Conservation (phyloP, 2,329 filamentous ascomycete genomes). For the Aspergillus calidoustus region DNA sequence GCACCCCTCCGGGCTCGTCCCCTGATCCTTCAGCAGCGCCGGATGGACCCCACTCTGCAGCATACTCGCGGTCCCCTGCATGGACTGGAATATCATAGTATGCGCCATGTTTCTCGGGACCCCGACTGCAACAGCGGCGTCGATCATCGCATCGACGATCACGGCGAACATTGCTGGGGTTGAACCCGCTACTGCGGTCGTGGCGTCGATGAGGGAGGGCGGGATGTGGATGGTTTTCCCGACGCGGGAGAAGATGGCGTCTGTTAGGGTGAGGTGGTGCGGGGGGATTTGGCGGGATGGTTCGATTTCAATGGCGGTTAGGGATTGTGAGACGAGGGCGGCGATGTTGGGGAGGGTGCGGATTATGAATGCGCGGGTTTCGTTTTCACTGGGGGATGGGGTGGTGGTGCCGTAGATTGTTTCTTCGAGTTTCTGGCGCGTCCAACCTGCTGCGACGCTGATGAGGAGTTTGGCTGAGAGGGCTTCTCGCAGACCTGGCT, state of each 20-base stretch:
- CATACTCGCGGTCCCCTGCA: slow-evolving; percentile 63
- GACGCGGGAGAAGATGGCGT: slow-evolving; percentile 58
- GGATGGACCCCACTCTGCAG: slow-evolving; percentile 64
- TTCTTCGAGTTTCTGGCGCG: slow-evolving; percentile 44
- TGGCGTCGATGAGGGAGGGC: slow-evolving; percentile 59
- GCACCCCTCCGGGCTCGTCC: slow-evolving; percentile 65
- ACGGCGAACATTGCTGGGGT: slow-evolving; percentile 66
- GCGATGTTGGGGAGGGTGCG: slow-evolving; percentile 53
- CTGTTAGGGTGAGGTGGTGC: slow-evolving; percentile 40
- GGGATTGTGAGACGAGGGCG: slow-evolving; percentile 48
- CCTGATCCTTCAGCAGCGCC: slow-evolving; percentile 63
- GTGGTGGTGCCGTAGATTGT: slow-evolving; percentile 36
- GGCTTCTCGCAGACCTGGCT: slow-evolving; percentile 45
- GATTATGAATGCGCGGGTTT: slow-evolving; percentile 37
- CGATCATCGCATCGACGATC: slow-evolving; percentile 63
- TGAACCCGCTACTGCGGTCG: slow-evolving; percentile 63
- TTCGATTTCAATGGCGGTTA: slow-evolving; percentile 56
- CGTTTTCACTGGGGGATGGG: slow-evolving; percentile 20
- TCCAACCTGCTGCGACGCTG: slow-evolving; percentile 59
- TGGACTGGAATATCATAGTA: slow-evolving; percentile 65
- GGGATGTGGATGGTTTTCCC: slow-evolving; percentile 56
- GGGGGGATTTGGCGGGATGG: slow-evolving; percentile 45
- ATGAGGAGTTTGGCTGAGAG: slow-evolving; percentile 48
- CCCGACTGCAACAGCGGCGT: slow-evolving; percentile 67
- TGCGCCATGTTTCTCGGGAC: slow-evolving; percentile 63